Base-by-base conservation (phyloP, 2,329 filamentous ascomycete species). In the Fusarium heterosporum region DNA sequence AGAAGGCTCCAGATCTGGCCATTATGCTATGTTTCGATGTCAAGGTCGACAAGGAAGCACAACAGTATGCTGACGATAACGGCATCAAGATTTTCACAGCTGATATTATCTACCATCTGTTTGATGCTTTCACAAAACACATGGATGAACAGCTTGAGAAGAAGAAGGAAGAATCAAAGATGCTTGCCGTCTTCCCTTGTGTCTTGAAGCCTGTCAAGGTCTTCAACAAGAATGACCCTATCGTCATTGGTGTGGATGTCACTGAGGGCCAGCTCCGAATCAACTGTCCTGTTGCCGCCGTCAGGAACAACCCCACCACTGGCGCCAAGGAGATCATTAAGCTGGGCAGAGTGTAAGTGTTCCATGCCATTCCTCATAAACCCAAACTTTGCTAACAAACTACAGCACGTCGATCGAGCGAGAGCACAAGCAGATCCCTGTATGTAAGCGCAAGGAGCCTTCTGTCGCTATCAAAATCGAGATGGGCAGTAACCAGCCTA, bases 21-120 rank as follows among this genome's bases (percentile, higher is more conserved):
- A 93, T 98, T 77, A 99, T 99, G 96, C 89, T 99, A 49, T 98
- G 96, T 79, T 99, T 99, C 85, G 96, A 99, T 78, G 96, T 99
- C 81, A 98, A 97, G 83, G 93, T 99, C 16, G 96, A 99, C 82
- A 98, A 97, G 80, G 96, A 99, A 77, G 96, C 96, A 1, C 89
- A 91, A 69, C 85, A 87, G 11, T 97, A 98, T 73, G 96, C 96
- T 12, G 93, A 97, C 17, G 93, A 98, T 57, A 89, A 97, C 65
- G 93, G 93, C 50, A 92, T 99, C 82, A 98, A 97, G 84, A 92
- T 99, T 73, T 99, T 99, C 83, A 97, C 93, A 4, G 96, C 96
- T 4, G 95, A 99, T 79, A 99, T 99, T 73, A 99, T 99, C 76
- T 99, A 99, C 80, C 96, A 99, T 79, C 84, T 99, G 58, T 99